phyloP scores from a whole-genome alignment of 1,284 basidiomycete genomes.

The Cystobasidium slooffiae region DNA sequence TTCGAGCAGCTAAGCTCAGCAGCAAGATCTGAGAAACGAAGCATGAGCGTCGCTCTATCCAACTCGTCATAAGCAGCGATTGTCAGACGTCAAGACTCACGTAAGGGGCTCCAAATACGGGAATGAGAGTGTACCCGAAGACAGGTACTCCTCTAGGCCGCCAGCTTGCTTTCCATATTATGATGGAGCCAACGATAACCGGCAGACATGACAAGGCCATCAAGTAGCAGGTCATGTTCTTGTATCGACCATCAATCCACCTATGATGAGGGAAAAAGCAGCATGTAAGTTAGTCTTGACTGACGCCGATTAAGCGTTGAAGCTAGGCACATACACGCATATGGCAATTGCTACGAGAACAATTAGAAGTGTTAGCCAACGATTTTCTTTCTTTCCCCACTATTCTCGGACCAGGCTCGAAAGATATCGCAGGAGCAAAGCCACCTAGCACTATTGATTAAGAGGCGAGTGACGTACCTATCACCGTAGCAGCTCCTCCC shows the following conservation, averaged over 20 bases:
- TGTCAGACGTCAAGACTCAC: neutral
- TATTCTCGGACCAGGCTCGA: no score
- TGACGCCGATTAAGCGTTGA: neutral
- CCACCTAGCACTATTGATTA: no score
- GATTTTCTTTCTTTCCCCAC: no score
- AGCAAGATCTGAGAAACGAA: neutral
- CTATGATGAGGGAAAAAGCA: neutral
- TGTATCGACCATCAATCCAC: constrained; percentile 3
- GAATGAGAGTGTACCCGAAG: constrained; percentile 10
- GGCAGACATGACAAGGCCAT: constrained; percentile 2
- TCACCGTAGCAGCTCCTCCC: neutral
- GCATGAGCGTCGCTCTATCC: neutral
- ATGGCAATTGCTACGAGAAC: constrained; percentile 1
- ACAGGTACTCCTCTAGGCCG: neutral
- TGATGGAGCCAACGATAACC: neutral
- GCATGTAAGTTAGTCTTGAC: neutral
- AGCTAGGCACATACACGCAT: constrained; percentile 2
- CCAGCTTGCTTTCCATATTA: constrained; percentile 12
- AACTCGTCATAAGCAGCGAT: no score
- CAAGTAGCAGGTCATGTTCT: constrained; percentile 9
- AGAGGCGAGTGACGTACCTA: neutral
- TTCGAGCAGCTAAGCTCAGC: constrained; percentile 1
- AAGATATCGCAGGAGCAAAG: no score
- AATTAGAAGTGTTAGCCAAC: neutral
- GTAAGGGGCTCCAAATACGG: constrained; percentile 8